Percentiles rank a stretch among this genome's conserved stretches.
These are phyloP conservation scores for Kazachstania psychrophila DNA, from an alignment of 805 yeast genomes.

Conservation along the genomic window DNA sequence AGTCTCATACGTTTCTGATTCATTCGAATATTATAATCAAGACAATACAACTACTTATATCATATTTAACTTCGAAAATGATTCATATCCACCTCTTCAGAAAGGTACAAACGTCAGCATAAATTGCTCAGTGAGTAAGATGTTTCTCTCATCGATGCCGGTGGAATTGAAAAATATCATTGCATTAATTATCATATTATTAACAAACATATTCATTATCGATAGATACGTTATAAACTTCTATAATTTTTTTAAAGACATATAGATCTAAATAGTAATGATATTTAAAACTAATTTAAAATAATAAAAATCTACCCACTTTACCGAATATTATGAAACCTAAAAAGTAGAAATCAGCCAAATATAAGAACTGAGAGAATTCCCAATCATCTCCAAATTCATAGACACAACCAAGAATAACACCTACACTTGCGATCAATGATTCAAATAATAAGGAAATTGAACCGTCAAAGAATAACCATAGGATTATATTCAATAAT, in stretches of 20 bases:
- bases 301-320: slow-evolving; percentile 47
- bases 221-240: slow-evolving; percentile 1
- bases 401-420: slow-evolving; percentile 18
- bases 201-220: neutral
- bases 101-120: neutral
- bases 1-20: neutral
- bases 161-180: neutral
- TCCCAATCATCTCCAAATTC: slow-evolving; percentile 14
- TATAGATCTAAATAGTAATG: no score
- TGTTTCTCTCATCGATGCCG: neutral
- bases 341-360: slow-evolving; percentile 50
- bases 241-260: neutral
- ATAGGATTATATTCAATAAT: slow-evolving; percentile 51
- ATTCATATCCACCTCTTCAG: slow-evolving; percentile 14
- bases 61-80: slow-evolving; percentile 1
- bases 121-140: neutral
- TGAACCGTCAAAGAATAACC: slow-evolving; percentile 62
- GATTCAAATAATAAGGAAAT: slow-evolving; percentile 46
- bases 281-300: neutral
- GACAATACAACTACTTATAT: neutral
- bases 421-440: slow-evolving; percentile 22
- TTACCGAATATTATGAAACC: slow-evolving; percentile 62
- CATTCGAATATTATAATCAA: neutral
- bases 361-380: slow-evolving; percentile 13
- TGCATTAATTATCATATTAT: neutral